A percentile compares a stretch with the other conserved stretches of the same genome.
Evolutionary conservation across 208 protist species (phyloP).

Genomic region (Leishmania major): DNA sequence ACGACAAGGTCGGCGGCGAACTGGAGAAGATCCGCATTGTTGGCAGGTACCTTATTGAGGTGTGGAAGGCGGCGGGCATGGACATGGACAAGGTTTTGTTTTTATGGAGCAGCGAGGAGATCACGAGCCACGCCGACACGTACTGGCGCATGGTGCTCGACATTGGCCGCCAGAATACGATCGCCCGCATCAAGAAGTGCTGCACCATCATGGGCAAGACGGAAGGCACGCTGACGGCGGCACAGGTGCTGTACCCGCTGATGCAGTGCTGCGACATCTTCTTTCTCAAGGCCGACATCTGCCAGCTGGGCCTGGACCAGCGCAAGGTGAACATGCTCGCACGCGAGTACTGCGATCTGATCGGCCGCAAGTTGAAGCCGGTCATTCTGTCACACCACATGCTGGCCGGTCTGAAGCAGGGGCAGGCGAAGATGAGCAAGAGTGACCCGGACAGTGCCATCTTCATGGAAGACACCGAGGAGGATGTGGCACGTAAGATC

Average conservation of each 20-base stretch:
- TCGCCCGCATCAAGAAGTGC: constrained; percentile 98
- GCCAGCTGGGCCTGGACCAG: constrained; percentile 99
- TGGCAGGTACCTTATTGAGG: constrained; percentile 98
- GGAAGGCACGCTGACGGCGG: constrained; percentile 96
- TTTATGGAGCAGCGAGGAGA: constrained; percentile 97
- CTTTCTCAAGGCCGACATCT: constrained; percentile 98
- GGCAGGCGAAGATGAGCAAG: constrained; percentile 99
- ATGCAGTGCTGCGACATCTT: constrained; percentile 99
- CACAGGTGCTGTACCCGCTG: constrained; percentile 99
- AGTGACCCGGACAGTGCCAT: constrained; percentile 98
- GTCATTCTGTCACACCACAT: constrained; percentile 99
- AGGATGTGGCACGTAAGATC: constrained; percentile 97
- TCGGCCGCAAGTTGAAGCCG: constrained; percentile 92
- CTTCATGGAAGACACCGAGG: constrained; percentile 98
- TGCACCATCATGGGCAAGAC: constrained; percentile 99
- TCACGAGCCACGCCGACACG: constrained; percentile 90
- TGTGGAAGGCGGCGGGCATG: constrained; percentile 99
- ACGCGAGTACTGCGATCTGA: constrained; percentile 97
- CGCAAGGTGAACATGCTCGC: constrained; percentile 99
- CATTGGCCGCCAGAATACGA: constrained; percentile 95
- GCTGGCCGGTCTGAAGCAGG: constrained; percentile 95
- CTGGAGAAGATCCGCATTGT: constrained; percentile 97
- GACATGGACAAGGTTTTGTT: constrained; percentile 97
- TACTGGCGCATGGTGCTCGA: constrained; percentile 99
- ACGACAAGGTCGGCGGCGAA: constrained; percentile 99